Percentiles rank a stretch among this genome's conserved stretches.
These are phyloP conservation scores for Omphalotus guepiniiformis DNA, from an alignment of 768 basidiomycete genomes.

Conservation along the genomic window DNA sequence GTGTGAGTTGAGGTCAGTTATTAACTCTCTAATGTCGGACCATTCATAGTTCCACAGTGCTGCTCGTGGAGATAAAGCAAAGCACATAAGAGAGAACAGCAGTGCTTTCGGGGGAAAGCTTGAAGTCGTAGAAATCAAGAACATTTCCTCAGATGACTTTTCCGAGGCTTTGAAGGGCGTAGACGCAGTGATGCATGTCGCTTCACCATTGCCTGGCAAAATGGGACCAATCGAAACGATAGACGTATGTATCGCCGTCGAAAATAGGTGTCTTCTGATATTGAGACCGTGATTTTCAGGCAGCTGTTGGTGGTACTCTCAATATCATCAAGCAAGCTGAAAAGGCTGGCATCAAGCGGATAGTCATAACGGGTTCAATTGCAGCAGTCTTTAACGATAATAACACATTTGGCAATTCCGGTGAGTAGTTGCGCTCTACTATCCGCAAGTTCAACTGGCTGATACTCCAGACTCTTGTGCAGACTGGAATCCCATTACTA, in stretches of 20 bases:
- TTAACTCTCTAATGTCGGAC: background rate
- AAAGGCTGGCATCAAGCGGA: conserved; percentile 25
- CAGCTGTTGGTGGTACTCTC: conserved; percentile 28
- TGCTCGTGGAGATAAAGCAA: conserved; percentile 16
- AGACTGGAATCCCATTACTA: conserved; percentile 32
- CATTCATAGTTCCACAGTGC: conserved; percentile 9
- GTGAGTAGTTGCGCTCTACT: conserved; percentile 11
- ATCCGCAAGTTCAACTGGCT: background rate
- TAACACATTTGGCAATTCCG: conserved; percentile 20
- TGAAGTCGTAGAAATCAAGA: conserved; percentile 18
- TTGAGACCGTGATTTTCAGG: conserved; percentile 13
- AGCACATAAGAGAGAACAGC: conserved; percentile 12
- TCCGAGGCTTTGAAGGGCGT: conserved; percentile 44
- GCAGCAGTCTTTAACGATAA: conserved; percentile 19
- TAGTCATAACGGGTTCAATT: conserved; percentile 29
- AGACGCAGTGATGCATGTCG: conserved; percentile 36
- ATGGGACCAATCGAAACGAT: conserved; percentile 12
- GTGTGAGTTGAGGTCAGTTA: conserved; percentile 10
- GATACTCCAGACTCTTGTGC: background rate
- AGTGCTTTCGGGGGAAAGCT: conserved; percentile 13
- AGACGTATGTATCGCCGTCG: background rate
- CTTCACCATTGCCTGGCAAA: conserved; percentile 21
- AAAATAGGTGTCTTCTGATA: background rate
- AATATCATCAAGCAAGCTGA: conserved; percentile 34
- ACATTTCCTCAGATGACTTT: conserved; percentile 26